Evolutionary conservation across 176 grass and related monocot genomes (phyloP), one percentile per base, ranked within the genome.

Genomic region (Poa annua): DNA sequence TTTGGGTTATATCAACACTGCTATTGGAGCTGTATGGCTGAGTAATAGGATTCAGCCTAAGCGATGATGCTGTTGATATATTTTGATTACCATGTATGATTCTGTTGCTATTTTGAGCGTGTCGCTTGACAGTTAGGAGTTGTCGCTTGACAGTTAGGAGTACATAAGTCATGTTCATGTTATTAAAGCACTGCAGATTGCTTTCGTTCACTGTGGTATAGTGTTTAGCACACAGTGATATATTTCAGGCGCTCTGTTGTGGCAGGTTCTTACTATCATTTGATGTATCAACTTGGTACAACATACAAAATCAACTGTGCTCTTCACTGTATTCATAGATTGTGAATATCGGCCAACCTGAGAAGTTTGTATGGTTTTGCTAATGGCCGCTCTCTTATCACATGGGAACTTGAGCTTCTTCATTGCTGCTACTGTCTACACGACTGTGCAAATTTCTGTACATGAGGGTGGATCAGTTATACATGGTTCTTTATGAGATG

Each of bases 381-480:
- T 21, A 53, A 68, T 78, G 50, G 4, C 42, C 22, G 34, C 12
- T 24, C 25, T 24, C 19, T 51, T 49, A 19, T 53, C 11, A 29
- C 32, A 77, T 83, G 41, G 9, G 66, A 25, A 44, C 16, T 55
- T 88, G 8, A 74, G 11, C 48, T 74, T 57, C 73, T 36, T 63
- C 79, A 19, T 15, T 56, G 12, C 11, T 74, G 36, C 25, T 74
- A 71, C 77, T 66, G 8, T 83, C 12, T 39, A 74, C 8, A 33
- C 2, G 26, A 20, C 4, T 20, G 49, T 41, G 50, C 61, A 67
- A 75, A 51, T 85, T 84, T 65, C 26, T 74, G 47, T 39, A 42
- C 67, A 50, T 77, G 50, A 69, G 24, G 61, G 70, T 66, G 66
- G 51, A 75, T 62, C 83, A 14, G 62, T 49, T 87, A 39, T 88